phyloP scores from a whole-genome alignment of 1,284 basidiomycete species.

The Leucoagaricus sp. region DNA sequence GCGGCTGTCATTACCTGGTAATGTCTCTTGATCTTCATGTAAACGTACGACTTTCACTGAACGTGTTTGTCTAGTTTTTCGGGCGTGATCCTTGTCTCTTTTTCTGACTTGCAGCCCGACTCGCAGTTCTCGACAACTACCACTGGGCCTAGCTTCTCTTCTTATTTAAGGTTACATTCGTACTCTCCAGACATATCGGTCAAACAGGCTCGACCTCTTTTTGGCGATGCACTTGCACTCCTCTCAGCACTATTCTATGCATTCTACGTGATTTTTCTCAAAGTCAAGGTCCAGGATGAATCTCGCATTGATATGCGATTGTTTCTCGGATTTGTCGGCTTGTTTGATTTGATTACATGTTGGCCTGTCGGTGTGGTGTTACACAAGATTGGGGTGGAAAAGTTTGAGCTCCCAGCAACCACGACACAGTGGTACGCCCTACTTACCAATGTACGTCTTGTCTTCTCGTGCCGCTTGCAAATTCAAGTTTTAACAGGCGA shows the following conservation, averaged over 20 bases:
- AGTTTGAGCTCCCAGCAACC: slow-evolving; percentile 72
- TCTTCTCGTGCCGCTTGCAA: not conserved
- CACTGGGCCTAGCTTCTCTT: too few relatives aligned
- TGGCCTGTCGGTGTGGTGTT: slow-evolving; percentile 88
- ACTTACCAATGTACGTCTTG: slow-evolving; percentile 67
- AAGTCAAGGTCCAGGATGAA: slow-evolving; percentile 82
- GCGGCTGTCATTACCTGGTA: slow-evolving; percentile 82
- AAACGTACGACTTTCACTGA: not conserved
- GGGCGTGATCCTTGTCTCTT: slow-evolving; percentile 86
- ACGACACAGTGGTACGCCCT: slow-evolving; percentile 65
- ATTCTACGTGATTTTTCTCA: slow-evolving; percentile 90
- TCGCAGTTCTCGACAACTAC: too few relatives aligned
- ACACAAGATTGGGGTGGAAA: slow-evolving; percentile 76
- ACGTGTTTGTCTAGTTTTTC: slow-evolving; percentile 58
- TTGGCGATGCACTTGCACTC: slow-evolving; percentile 83
- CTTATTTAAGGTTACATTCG: too few relatives aligned
- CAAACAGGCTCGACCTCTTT: slow-evolving; percentile 29
- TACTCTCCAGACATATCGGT: not conserved
- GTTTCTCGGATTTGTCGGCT: slow-evolving; percentile 92
- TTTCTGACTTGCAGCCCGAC: slow-evolving; percentile 58
- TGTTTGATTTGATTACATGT: slow-evolving; percentile 82
- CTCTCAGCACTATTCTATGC: slow-evolving; percentile 88
- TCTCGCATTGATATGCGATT: slow-evolving; percentile 90
- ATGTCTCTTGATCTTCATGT: not conserved
- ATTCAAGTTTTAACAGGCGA: slow-evolving; percentile 1